Percentiles rank a stretch among this genome's conserved stretches.
Conservation (phyloP, 169 alveolate species). For the Plasmodium ovale region DNA sequence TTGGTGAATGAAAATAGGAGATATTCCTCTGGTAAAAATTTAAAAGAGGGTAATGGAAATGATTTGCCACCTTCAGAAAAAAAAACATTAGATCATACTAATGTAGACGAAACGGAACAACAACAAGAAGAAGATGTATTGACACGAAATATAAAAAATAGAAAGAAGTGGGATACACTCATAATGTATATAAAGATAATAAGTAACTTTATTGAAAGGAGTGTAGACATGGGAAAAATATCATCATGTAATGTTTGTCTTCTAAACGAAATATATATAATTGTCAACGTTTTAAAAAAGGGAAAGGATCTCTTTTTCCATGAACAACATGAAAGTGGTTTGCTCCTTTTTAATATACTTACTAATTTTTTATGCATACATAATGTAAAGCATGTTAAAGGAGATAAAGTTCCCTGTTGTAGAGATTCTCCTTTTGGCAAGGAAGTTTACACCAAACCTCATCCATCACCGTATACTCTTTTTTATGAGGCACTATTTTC, state of each 20-base stretch:
- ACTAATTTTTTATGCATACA: slow-evolving; percentile 44
- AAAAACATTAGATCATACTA: background rate
- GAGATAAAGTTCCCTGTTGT: too few species aligned
- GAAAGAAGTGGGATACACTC: slow-evolving; percentile 16
- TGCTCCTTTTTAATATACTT: slow-evolving; percentile 23
- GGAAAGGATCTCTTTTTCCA: slow-evolving; percentile 19
- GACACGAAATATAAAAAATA: background rate
- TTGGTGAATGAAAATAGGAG: background rate
- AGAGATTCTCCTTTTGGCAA: too few species aligned
- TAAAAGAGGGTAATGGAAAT: background rate
- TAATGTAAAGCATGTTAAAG: background rate
- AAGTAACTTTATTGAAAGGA: slow-evolving; percentile 11
- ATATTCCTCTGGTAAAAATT: too few species aligned
- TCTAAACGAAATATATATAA: slow-evolving; percentile 32
- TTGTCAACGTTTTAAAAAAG: background rate
- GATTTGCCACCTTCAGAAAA: background rate
- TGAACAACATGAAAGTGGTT: slow-evolving; percentile 26
- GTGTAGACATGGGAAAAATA: slow-evolving; percentile 14
- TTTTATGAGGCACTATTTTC: slow-evolving; percentile 1
- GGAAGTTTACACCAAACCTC: too few species aligned
- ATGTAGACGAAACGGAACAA: background rate
- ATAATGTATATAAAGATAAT: slow-evolving; percentile 15
- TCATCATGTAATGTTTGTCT: background rate
- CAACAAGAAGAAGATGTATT: background rate
- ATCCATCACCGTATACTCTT: too few species aligned